phyloP scores from a whole-genome alignment of 1,284 basidiomycete species.

The Athelia psychrophila region DNA sequence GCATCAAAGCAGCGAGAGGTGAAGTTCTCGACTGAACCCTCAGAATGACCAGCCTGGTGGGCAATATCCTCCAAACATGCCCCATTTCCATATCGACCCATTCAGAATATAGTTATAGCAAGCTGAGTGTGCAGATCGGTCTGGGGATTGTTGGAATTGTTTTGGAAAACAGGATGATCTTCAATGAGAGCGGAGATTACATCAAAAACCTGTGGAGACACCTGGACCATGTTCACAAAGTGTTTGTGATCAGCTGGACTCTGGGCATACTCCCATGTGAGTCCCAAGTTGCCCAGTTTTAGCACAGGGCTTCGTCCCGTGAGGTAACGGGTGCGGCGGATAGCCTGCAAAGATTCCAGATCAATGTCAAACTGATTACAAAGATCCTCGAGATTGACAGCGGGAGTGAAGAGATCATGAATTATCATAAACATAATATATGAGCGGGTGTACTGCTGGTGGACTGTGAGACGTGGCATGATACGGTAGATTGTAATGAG shows the following conservation, averaged over 20 bases:
- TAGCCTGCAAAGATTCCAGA: constrained; percentile 5
- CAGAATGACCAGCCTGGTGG: constrained; percentile 22
- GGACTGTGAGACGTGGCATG: too few species aligned
- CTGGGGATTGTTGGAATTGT: constrained; percentile 24
- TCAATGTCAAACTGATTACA: constrained; percentile 3
- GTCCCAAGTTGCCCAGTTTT: constrained; percentile 22
- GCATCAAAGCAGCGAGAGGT: constrained; percentile 28
- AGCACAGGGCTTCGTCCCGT: constrained; percentile 10
- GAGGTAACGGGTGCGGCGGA: constrained; percentile 8
- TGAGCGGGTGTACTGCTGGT: too few species aligned
- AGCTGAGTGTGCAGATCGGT: constrained; percentile 31
- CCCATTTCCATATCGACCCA: constrained; percentile 34
- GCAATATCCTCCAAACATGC: constrained; percentile 29
- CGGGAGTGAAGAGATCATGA: not conserved
- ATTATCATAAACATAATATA: constrained; percentile 5
- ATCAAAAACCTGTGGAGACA: constrained; percentile 28
- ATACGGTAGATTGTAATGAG: too few species aligned
- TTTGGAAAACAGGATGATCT: constrained; percentile 28
- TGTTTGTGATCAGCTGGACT: constrained; percentile 34
- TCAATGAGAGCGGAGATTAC: constrained; percentile 25
- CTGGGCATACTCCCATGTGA: constrained; percentile 30
- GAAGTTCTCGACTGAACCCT: constrained; percentile 28
- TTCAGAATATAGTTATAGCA: constrained; percentile 30
- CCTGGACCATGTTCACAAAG: too few species aligned
- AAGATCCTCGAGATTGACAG: constrained; percentile 1